Conservation (phyloP, 805 yeast species). For the Torulaspora indica region DNA sequence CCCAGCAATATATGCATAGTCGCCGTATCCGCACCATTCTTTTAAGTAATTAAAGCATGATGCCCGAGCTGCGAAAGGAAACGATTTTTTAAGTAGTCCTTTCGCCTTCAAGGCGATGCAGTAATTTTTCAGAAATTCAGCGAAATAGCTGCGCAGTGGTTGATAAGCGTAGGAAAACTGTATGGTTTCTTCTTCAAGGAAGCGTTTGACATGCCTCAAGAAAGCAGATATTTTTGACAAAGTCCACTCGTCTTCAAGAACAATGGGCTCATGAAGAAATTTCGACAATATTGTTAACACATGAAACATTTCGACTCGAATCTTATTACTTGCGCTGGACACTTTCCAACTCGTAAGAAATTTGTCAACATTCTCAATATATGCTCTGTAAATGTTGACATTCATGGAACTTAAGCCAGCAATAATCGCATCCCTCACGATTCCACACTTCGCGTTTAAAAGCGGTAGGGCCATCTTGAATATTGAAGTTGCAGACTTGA, state of each 20-base stretch:
- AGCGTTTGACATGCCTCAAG: slow-evolving; percentile 55
- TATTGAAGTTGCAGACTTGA: slow-evolving; percentile 86
- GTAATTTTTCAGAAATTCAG: slow-evolving; percentile 75
- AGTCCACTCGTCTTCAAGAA: slow-evolving; percentile 64
- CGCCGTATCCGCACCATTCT: slow-evolving; percentile 95
- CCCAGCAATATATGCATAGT: slow-evolving; percentile 51
- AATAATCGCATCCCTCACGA: slow-evolving; percentile 81
- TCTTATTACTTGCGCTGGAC: slow-evolving; percentile 38
- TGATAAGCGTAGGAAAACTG: slow-evolving; percentile 71
- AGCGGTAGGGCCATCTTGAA: slow-evolving; percentile 85
- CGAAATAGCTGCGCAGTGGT: slow-evolving; percentile 72
- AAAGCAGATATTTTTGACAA: slow-evolving; percentile 57
- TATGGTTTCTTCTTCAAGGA: slow-evolving; percentile 51
- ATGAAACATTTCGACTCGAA: slow-evolving; percentile 74
- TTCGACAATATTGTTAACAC: slow-evolving; percentile 66
- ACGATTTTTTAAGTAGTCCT: slow-evolving; percentile 46
- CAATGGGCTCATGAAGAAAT: slow-evolving; percentile 47
- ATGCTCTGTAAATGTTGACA: slow-evolving; percentile 78
- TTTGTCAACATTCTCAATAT: slow-evolving; percentile 69
- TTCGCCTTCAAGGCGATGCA: slow-evolving; percentile 50
- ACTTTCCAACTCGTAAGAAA: slow-evolving; percentile 54
- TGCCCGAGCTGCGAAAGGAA: slow-evolving; percentile 83
- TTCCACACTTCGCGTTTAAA: slow-evolving; percentile 60
- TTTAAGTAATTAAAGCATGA: slow-evolving; percentile 77
- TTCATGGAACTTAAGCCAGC: slow-evolving; percentile 85